Percentiles rank a stretch among this genome's conserved stretches.
These are phyloP conservation scores for Leishmania gerbilli DNA, from an alignment of 208 protist species.

Conservation along the genomic window DNA sequence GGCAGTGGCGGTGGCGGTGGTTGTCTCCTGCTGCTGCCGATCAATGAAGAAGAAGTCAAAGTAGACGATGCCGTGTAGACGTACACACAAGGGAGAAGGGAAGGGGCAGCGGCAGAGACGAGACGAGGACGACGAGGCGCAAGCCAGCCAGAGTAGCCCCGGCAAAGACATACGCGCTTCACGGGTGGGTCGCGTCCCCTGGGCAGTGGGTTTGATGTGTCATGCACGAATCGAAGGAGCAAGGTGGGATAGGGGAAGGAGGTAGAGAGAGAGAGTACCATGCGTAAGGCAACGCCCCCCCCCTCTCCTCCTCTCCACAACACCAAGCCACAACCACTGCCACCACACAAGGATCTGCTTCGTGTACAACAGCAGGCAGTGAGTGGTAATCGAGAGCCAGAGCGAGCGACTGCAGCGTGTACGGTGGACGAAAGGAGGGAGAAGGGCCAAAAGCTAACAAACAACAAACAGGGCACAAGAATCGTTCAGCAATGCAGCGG, in stretches of 20 bases:
- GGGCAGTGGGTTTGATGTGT: not conserved
- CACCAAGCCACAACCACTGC: not conserved
- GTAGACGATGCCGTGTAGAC: not conserved
- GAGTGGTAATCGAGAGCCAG: not conserved
- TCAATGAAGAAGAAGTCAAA: not conserved
- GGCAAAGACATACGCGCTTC: not conserved
- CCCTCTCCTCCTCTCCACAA: too few relatives aligned
- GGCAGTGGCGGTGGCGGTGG: not conserved
- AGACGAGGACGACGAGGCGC: not conserved
- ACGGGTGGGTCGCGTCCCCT: not conserved
- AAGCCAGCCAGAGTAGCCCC: not conserved
- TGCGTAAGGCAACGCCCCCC: not conserved
- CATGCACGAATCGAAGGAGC: too few relatives aligned
- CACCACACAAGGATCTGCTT: not conserved
- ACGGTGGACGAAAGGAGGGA: too few relatives aligned
- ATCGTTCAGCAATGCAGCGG: too few relatives aligned
- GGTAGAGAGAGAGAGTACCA: not conserved
- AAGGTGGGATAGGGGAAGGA: not conserved
- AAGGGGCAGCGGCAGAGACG: not conserved
- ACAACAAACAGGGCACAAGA: too few relatives aligned
- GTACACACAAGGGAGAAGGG: not conserved
- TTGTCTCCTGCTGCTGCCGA: not conserved
- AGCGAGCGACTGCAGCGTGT: not conserved
- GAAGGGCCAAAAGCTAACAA: not conserved
- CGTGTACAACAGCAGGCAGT: not conserved